A percentile compares a stretch with the other conserved stretches of the same genome.
Evolutionary conservation across 306 rosid species (phyloP).

Genomic region (Psophocarpus tetragonolobus): DNA sequence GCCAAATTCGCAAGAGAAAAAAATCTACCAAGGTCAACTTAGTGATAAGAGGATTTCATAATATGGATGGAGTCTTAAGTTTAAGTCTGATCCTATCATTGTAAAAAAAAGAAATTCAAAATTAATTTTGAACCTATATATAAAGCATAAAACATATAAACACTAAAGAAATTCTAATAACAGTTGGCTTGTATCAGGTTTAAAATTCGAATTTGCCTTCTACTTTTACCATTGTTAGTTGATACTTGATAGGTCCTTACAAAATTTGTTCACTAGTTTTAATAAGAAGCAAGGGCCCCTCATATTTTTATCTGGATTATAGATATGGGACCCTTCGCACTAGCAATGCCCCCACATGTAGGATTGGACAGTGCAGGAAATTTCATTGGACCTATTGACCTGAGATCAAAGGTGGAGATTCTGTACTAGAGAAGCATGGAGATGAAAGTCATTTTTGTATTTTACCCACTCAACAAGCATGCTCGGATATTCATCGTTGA

Average conservation of each 20-base stretch:
- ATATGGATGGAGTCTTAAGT: too few relatives aligned
- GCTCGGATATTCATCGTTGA: not conserved
- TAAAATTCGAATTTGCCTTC: not conserved
- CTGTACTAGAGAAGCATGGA: not conserved
- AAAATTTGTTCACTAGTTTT: not conserved
- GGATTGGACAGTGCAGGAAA: conserved; percentile 15
- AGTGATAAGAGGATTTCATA: too few relatives aligned
- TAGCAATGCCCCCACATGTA: not conserved
- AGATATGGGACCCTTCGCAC: not conserved
- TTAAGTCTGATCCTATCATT: too few relatives aligned
- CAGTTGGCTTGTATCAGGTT: not conserved
- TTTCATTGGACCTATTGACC: not conserved
- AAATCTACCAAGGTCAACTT: too few relatives aligned
- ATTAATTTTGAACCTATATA: not conserved
- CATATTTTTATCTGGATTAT: not conserved
- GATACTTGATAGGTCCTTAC: not conserved
- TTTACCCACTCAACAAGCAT: conserved; percentile 22
- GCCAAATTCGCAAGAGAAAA: not conserved
- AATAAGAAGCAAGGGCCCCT: not conserved
- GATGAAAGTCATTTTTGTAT: not conserved
- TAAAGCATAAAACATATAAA: not conserved
- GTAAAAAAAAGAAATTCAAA: too few relatives aligned
- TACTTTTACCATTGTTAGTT: not conserved
- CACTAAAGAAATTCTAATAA: not conserved
- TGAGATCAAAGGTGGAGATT: conserved; percentile 2